phyloP scores from a whole-genome alignment of 257 asterid genomes.

The Fraxinus pennsylvanica region DNA sequence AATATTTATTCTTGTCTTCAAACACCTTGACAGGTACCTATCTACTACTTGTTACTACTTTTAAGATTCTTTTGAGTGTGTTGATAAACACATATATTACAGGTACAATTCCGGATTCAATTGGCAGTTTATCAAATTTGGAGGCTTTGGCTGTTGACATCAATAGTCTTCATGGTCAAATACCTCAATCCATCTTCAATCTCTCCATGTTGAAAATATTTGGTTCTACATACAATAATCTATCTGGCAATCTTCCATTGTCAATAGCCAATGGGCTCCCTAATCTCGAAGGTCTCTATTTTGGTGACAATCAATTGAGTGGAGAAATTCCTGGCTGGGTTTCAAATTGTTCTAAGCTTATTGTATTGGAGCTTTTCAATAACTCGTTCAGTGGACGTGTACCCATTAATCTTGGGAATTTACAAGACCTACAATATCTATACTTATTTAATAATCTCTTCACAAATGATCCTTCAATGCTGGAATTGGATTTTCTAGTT shows the following conservation, averaged over 20 bases:
- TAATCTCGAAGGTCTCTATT: background rate
- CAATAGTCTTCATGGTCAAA: background rate
- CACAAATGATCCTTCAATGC: background rate
- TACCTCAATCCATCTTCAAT: background rate
- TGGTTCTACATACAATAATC: background rate
- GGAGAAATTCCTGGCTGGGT: background rate
- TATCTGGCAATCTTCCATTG: constrained; percentile 16
- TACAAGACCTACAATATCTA: background rate
- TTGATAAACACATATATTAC: too few species aligned
- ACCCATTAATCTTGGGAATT: background rate
- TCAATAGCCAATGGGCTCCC: background rate
- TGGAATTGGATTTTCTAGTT: background rate
- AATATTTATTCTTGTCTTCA: too few species aligned
- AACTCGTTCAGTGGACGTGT: background rate
- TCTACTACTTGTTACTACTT: too few species aligned
- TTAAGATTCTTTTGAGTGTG: too few species aligned
- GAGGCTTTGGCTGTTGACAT: background rate
- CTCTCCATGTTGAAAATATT: constrained; percentile 13
- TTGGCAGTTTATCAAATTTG: constrained; percentile 15
- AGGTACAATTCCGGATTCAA: too few species aligned
- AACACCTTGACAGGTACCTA: too few species aligned
- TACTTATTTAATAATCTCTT: background rate
- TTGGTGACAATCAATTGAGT: background rate
- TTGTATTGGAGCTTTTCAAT: background rate
- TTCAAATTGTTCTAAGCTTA: background rate